phyloP scores from a whole-genome alignment of 768 basidiomycete species.

The Rubroboletus pulcherrimus region DNA sequence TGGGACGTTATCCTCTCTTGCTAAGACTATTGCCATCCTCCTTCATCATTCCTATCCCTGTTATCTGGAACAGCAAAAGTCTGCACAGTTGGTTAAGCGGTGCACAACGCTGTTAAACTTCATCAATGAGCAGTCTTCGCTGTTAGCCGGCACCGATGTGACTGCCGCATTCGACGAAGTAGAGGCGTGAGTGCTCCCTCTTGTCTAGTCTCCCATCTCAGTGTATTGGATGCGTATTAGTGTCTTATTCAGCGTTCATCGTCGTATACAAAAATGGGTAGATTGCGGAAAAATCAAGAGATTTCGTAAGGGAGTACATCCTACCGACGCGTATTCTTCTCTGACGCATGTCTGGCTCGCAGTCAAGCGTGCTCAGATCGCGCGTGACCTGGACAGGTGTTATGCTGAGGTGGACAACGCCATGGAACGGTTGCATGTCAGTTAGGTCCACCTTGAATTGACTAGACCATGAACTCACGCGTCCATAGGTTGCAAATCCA shows the following conservation, averaged over 20 bases:
- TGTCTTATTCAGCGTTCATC: slow-evolving; percentile 39
- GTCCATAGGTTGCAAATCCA: slow-evolving; percentile 21
- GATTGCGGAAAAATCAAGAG: slow-evolving; percentile 36
- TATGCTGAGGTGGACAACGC: slow-evolving; percentile 40
- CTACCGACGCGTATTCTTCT: background rate
- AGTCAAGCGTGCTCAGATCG: slow-evolving; percentile 49
- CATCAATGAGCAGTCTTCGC: slow-evolving; percentile 38
- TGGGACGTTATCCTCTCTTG: background rate
- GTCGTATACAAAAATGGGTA: slow-evolving; percentile 38
- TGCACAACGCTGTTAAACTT: slow-evolving; percentile 39
- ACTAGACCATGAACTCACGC: background rate
- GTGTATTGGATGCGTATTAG: slow-evolving; percentile 23
- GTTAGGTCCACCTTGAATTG: background rate
- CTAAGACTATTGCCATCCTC: background rate
- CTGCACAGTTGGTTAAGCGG: slow-evolving; percentile 39
- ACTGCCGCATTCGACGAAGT: slow-evolving; percentile 41
- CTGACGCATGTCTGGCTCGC: background rate
- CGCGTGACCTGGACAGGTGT: slow-evolving; percentile 42
- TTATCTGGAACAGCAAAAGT: slow-evolving; percentile 36
- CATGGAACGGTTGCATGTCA: slow-evolving; percentile 43
- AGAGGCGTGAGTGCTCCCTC: slow-evolving; percentile 34
- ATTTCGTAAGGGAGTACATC: slow-evolving; percentile 33
- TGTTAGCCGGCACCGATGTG: slow-evolving; percentile 40
- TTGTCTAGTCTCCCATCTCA: background rate
- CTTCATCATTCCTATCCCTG: background rate